These are phyloP conservation scores for Suhomyces wounanorum DNA, from an alignment of 1,139 yeast species.

Conservation along the genomic window DNA sequence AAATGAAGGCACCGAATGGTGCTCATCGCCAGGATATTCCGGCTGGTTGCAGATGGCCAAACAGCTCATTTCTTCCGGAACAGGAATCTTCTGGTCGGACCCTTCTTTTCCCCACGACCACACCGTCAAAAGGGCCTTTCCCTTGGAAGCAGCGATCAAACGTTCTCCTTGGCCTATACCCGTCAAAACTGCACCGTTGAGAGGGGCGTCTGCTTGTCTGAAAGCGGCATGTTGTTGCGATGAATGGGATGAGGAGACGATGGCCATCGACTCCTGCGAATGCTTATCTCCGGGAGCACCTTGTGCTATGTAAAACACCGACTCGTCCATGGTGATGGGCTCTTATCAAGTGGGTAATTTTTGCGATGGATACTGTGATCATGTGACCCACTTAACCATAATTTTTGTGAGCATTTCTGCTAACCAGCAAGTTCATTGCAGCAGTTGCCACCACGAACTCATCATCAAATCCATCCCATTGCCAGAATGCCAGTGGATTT, in stretches of 20 bases:
- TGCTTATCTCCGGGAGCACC: constrained; percentile 53
- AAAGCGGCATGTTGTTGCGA: constrained; percentile 52
- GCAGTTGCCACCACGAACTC: not conserved
- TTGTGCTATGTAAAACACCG: constrained; percentile 54
- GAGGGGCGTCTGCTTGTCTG: constrained; percentile 55
- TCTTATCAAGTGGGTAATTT: not conserved
- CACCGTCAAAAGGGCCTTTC: constrained; percentile 73
- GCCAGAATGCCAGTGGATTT: constrained; percentile 78
- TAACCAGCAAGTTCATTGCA: not conserved
- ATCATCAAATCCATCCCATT: not conserved
- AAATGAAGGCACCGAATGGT: constrained; percentile 31
- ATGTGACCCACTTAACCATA: too few species aligned
- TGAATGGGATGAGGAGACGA: constrained; percentile 52
- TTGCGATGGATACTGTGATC: too few species aligned
- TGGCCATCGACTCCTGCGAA: constrained; percentile 50
- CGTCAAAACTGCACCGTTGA: constrained; percentile 48
- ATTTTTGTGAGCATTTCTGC: not conserved
- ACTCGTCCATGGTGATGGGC: constrained; percentile 53
- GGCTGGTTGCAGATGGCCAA: constrained; percentile 52
- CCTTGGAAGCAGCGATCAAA: constrained; percentile 62
- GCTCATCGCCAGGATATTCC: constrained; percentile 4
- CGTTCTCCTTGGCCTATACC: constrained; percentile 48
- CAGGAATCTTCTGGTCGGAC: constrained; percentile 78
- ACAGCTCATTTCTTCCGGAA: constrained; percentile 77
- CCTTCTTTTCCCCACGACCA: constrained; percentile 80